Percentiles rank a stretch among this genome's conserved stretches.
Conservation (phyloP, 2,329 filamentous ascomycete species). For the Onygenales sp. region DNA sequence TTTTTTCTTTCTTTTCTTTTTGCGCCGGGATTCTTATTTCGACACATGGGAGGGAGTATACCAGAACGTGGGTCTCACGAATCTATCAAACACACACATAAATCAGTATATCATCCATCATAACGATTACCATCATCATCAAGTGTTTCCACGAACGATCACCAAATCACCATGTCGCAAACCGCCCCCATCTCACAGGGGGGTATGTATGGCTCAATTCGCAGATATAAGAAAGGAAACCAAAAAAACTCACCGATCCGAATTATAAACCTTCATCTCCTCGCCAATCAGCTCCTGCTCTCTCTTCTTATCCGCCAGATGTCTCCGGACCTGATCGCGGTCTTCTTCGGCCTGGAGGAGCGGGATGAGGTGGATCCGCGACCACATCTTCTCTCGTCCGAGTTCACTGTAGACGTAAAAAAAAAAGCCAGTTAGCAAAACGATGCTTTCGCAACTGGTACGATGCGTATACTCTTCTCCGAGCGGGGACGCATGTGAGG, state of each 20-base stretch:
- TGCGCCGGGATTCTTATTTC: slow-evolving; percentile 36
- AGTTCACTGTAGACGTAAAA: slow-evolving; percentile 58
- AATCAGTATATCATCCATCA: background rate
- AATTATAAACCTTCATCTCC: slow-evolving; percentile 77
- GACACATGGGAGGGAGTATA: slow-evolving; percentile 56
- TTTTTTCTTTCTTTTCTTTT: too few species aligned
- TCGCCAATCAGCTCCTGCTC: slow-evolving; percentile 85
- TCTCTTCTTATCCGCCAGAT: slow-evolving; percentile 75
- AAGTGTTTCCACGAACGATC: slow-evolving; percentile 1
- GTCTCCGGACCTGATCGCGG: slow-evolving; percentile 80
- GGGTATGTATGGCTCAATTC: background rate
- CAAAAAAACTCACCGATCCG: slow-evolving; percentile 59
- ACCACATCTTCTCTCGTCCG: slow-evolving; percentile 96
- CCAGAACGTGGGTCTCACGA: slow-evolving; percentile 71
- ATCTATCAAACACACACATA: slow-evolving; percentile 41
- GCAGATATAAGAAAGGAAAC: background rate
- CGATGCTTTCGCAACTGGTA: too few species aligned
- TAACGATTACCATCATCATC: background rate
- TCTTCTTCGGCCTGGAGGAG: slow-evolving; percentile 94
- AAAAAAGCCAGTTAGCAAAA: background rate
- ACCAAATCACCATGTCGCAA: slow-evolving; percentile 5
- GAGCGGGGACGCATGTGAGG: too few species aligned
- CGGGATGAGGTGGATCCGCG: slow-evolving; percentile 87
- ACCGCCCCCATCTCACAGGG: background rate
- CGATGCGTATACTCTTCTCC: too few species aligned